Percentiles rank a stretch among this genome's conserved stretches.
Evolutionary conservation across 2,329 filamentous ascomycete genomes (phyloP).

Genomic region (Trichoderma asperellum): DNA sequence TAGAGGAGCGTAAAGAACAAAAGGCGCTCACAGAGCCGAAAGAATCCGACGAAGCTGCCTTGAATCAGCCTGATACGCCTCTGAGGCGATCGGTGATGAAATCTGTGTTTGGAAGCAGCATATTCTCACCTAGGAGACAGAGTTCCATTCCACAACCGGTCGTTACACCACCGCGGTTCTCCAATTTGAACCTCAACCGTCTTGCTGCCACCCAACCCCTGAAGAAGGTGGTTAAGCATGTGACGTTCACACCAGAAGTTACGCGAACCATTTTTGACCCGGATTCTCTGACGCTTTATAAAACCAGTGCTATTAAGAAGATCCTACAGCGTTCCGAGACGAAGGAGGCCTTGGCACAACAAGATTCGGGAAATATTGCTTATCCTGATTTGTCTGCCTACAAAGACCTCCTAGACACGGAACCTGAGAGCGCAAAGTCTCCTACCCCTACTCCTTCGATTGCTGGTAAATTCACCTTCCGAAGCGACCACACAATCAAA

Average conservation of each 20-base stretch:
- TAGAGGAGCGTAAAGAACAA: not conserved
- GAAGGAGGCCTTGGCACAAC: constrained; percentile 34
- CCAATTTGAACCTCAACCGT: constrained; percentile 56
- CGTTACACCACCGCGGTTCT: constrained; percentile 48
- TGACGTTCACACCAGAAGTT: constrained; percentile 77
- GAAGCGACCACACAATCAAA: constrained; percentile 66
- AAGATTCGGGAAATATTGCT: constrained; percentile 43
- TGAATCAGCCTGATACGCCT: constrained; percentile 41
- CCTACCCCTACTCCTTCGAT: constrained; percentile 45
- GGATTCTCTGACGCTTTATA: constrained; percentile 61
- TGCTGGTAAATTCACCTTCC: constrained; percentile 66
- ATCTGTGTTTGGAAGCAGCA: constrained; percentile 16
- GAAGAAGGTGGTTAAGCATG: constrained; percentile 69
- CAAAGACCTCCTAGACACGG: constrained; percentile 39
- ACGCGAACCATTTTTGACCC: constrained; percentile 53
- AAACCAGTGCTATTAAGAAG: constrained; percentile 46
- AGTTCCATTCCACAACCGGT: constrained; percentile 55
- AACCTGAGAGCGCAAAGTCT: constrained; percentile 35
- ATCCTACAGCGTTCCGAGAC: not conserved
- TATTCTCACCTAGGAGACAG: constrained; percentile 34
- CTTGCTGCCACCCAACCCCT: constrained; percentile 67
- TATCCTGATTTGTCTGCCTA: constrained; percentile 59
- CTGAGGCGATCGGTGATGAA: constrained; percentile 44
- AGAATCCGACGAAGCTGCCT: constrained; percentile 49
- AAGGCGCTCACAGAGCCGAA: not conserved